A percentile compares a stretch with the other conserved stretches of the same genome.
These are phyloP conservation scores for Globisporangium rhizosaccharum DNA, from an alignment of 352 stramenopile species.

Conservation along the genomic window DNA sequence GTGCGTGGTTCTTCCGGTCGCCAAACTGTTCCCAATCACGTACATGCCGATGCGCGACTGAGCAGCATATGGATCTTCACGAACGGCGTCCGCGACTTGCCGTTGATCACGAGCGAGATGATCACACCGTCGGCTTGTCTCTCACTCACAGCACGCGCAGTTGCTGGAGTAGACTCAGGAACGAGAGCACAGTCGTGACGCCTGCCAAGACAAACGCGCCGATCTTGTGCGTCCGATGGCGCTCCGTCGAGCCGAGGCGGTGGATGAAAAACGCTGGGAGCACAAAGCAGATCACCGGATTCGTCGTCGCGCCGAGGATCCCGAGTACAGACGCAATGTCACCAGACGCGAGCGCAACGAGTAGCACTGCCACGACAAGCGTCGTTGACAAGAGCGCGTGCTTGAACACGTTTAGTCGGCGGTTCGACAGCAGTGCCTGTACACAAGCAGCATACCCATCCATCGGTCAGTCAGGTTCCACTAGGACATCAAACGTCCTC, in stretches of 20 bases:
- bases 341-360: conserved; percentile 60
- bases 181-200: conserved; percentile 35
- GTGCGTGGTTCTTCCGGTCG: conserved; percentile 38
- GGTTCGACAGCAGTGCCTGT: conserved; percentile 40
- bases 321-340: conserved; percentile 84
- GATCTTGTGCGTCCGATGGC: conserved; percentile 34
- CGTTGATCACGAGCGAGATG: conserved; percentile 84
- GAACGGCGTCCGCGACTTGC: conserved; percentile 81
- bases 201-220: conserved; percentile 41
- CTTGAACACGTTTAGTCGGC: conserved; percentile 32
- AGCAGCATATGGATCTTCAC: conserved; percentile 87
- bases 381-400: conserved; percentile 45
- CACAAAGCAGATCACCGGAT: conserved; percentile 86
- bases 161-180: conserved; percentile 57
- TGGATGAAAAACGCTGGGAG: conserved; percentile 79
- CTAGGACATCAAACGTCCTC: not conserved
- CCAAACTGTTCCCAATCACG: conserved; percentile 78
- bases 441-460: not conserved
- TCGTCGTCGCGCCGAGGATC: conserved; percentile 78
- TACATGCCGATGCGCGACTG: conserved; percentile 86
- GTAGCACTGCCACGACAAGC: conserved; percentile 36
- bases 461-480: not conserved
- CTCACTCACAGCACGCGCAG: conserved; percentile 16
- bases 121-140: conserved; percentile 88
- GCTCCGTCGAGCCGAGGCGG: conserved; percentile 32